Percentiles rank a stretch among this genome's conserved stretches.
Conservation (phyloP, 306 rosid genomes). For the Lupinus albus region DNA sequence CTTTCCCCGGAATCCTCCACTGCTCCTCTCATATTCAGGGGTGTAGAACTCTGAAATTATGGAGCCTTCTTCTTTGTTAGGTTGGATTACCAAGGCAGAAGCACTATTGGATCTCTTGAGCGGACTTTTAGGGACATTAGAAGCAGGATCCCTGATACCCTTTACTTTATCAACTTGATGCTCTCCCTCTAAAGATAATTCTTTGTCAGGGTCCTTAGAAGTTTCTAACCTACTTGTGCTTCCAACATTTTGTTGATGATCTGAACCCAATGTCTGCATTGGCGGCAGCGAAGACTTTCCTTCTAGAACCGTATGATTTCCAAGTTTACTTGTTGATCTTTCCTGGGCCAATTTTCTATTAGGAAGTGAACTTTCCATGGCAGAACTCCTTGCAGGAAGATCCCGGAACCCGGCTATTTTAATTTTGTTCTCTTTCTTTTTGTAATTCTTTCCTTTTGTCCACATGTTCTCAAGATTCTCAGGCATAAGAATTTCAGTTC, state of each 20-base stretch:
- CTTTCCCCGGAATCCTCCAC: slow-evolving; percentile 52
- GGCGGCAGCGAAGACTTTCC: slow-evolving; percentile 44
- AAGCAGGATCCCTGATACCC: slow-evolving; percentile 40
- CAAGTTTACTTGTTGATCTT: slow-evolving; percentile 46
- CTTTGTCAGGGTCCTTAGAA: slow-evolving; percentile 47
- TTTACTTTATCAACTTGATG: slow-evolving; percentile 50
- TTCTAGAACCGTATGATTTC: slow-evolving; percentile 46
- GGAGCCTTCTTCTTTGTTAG: slow-evolving; percentile 54
- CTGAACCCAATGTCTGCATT: slow-evolving; percentile 40
- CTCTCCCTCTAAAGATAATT: slow-evolving; percentile 41
- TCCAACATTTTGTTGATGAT: slow-evolving; percentile 50
- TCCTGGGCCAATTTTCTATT: slow-evolving; percentile 49
- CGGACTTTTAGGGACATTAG: slow-evolving; percentile 47
- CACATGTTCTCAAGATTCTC: slow-evolving; percentile 99
- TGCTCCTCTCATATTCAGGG: slow-evolving; percentile 58
- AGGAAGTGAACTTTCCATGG: slow-evolving; percentile 41
- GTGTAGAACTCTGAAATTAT: slow-evolving; percentile 76
- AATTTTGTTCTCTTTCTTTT: slow-evolving; percentile 73
- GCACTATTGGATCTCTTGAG: slow-evolving; percentile 84
- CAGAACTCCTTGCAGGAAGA: slow-evolving; percentile 51
- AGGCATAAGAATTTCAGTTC: slow-evolving; percentile 93
- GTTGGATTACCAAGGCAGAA: slow-evolving; percentile 60
- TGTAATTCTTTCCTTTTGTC: slow-evolving; percentile 95
- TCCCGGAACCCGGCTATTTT: slow-evolving; percentile 51
- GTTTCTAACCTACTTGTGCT: slow-evolving; percentile 43